Percentiles rank a stretch among this genome's conserved stretches.
phyloP scores from a whole-genome alignment of 129 eudicot species.

The Centaurea solstitialis region DNA sequence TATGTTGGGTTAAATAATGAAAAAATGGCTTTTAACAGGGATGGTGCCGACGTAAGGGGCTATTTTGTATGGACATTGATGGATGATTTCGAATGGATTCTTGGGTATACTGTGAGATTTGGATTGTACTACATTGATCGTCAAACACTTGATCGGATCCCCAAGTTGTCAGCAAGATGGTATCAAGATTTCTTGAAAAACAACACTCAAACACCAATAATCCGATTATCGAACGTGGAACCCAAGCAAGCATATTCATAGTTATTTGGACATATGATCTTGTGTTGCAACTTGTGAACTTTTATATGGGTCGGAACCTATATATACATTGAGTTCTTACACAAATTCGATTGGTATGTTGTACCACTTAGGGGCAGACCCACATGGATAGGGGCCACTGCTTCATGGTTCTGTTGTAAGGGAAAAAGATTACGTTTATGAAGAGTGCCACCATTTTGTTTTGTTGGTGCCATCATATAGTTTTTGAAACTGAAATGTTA shows the following conservation, averaged over 20 bases:
- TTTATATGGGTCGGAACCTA: neutral
- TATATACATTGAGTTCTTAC: neutral
- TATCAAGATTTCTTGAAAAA: conserved; percentile 61
- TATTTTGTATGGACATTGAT: conserved; percentile 85
- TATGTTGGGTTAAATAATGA: neutral
- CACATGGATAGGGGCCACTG: too few relatives aligned
- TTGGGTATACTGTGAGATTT: conserved; percentile 48
- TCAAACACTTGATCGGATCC: conserved; percentile 64
- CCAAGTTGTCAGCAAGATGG: conserved; percentile 77
- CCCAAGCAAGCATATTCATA: neutral
- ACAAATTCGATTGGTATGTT: neutral
- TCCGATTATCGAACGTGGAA: neutral
- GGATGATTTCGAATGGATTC: conserved; percentile 82
- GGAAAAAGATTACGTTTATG: too few relatives aligned
- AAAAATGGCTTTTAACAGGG: conserved; percentile 33
- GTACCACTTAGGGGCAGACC: neutral
- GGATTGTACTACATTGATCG: conserved; percentile 68
- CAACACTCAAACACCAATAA: conserved; percentile 15
- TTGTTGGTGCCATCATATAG: too few relatives aligned
- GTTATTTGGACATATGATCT: neutral
- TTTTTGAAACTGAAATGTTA: too few relatives aligned
- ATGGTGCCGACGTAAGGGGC: conserved; percentile 86
- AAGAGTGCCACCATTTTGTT: too few relatives aligned
- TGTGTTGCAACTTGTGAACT: neutral
- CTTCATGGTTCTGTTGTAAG: too few relatives aligned